These are phyloP conservation scores for Tephrocybe rancida DNA, from an alignment of 768 basidiomycete species.

Conservation along the genomic window DNA sequence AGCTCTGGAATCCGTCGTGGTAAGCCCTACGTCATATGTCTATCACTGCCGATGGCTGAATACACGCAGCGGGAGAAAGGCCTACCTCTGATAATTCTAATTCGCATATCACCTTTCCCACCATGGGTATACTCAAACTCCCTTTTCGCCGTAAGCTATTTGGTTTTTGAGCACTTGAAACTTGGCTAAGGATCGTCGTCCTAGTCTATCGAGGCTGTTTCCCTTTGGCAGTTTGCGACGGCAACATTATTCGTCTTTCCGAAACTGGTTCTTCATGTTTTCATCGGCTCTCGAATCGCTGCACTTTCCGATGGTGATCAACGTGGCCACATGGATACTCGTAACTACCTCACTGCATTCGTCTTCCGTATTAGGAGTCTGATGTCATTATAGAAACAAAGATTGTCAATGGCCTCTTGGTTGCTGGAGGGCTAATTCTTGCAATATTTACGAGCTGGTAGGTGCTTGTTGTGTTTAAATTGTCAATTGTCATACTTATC, in stretches of 20 bases:
- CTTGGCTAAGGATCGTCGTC: not conserved
- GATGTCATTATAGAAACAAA: conserved; percentile 50
- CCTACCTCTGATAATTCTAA: conserved; percentile 78
- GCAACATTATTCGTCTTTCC: conserved; percentile 76
- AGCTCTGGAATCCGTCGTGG: conserved; percentile 75
- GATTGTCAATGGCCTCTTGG: conserved; percentile 61
- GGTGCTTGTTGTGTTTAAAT: conserved; percentile 23
- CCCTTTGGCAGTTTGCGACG: conserved; percentile 72
- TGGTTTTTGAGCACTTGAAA: not conserved
- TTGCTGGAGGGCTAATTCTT: conserved; percentile 60
- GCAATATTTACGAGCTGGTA: conserved; percentile 70
- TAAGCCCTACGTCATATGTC: conserved; percentile 34
- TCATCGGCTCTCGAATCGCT: conserved; percentile 78
- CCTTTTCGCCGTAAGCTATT: conserved; percentile 66
- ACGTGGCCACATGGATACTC: conserved; percentile 73
- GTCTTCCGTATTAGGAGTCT: not conserved
- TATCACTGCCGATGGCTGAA: conserved; percentile 1
- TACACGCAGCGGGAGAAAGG: conserved; percentile 60
- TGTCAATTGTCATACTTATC: conserved; percentile 8
- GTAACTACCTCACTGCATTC: conserved; percentile 39
- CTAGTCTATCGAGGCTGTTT: conserved; percentile 74
- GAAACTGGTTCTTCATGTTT: conserved; percentile 71
- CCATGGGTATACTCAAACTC: conserved; percentile 89
- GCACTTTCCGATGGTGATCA: conserved; percentile 76
- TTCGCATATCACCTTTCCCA: conserved; percentile 81